phyloP scores from a whole-genome alignment of 192 early-diverging fungal genomes.

The Cladochytrium replicatum region DNA sequence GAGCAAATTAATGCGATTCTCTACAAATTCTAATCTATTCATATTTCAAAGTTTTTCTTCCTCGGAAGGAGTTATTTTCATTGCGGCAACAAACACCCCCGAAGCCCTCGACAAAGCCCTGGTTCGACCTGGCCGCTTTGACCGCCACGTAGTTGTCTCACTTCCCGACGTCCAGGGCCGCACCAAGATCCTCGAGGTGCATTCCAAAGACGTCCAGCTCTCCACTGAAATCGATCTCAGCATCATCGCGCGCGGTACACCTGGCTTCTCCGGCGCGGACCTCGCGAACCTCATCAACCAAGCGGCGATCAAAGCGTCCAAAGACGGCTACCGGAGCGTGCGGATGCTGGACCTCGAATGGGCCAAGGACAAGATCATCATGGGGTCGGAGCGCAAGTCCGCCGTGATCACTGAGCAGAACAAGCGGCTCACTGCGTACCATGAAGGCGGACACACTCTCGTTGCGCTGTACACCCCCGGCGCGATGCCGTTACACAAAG shows the following conservation, averaged over 20 bases:
- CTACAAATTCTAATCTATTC: not conserved
- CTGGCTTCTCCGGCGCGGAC: constrained; percentile 99
- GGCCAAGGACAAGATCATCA: constrained; percentile 97
- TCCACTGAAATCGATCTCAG: constrained; percentile 64
- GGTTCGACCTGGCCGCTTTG: constrained; percentile 93
- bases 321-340: constrained; percentile 64
- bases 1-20: constrained; percentile 2
- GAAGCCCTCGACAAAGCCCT: constrained; percentile 96
- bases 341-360: constrained; percentile 80
- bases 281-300: constrained; percentile 95
- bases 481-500: constrained; percentile 94
- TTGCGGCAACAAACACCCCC: constrained; percentile 97
- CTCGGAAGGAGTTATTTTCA: constrained; percentile 92
- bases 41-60: constrained; percentile 57
- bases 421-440: constrained; percentile 89
- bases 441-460: constrained; percentile 96
- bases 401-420: constrained; percentile 83
- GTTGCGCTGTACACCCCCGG: constrained; percentile 92
- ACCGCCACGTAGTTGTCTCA: constrained; percentile 86
- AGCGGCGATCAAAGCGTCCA: constrained; percentile 89
- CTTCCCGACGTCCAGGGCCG: constrained; percentile 97
- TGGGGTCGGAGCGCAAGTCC: constrained; percentile 91
- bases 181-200: constrained; percentile 82
- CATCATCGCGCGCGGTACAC: constrained; percentile 88
- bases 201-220: constrained; percentile 70